phyloP scores from a whole-genome alignment of 257 asterid species.

The Gentiana dahurica region DNA sequence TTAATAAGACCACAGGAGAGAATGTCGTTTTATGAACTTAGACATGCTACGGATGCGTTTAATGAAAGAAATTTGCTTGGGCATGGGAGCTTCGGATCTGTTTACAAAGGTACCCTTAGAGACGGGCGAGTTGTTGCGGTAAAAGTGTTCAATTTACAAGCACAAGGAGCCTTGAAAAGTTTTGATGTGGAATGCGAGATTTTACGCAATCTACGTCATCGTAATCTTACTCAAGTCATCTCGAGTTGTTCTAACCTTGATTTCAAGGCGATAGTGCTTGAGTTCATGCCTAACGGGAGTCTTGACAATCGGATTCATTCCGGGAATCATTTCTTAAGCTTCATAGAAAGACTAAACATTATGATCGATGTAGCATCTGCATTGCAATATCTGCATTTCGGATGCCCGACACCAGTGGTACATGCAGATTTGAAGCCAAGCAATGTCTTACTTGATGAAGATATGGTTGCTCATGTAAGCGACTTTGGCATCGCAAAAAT shows the following conservation, averaged over 20 bases:
- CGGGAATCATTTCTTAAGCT: not conserved
- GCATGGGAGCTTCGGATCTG: slow-evolving; percentile 3
- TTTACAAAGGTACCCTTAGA: too few relatives aligned
- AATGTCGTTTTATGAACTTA: slow-evolving; percentile 3
- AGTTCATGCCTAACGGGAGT: slow-evolving; percentile 3
- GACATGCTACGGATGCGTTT: not conserved
- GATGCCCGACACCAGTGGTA: not conserved
- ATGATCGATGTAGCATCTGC: slow-evolving; percentile 1
- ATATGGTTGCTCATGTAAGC: slow-evolving; percentile 4
- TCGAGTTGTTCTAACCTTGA: not conserved
- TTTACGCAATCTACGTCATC: not conserved
- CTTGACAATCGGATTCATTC: slow-evolving; percentile 3
- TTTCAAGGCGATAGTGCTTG: not conserved
- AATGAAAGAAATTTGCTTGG: slow-evolving; percentile 6
- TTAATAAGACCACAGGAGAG: not conserved
- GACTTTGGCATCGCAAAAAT: slow-evolving; percentile 5
- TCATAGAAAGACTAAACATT: not conserved
- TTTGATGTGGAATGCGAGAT: not conserved
- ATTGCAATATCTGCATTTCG: slow-evolving; percentile 6
- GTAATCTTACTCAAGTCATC: slow-evolving; percentile 6
- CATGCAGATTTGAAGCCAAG: slow-evolving; percentile 4
- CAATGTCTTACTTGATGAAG: not conserved
- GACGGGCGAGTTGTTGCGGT: too few relatives aligned
- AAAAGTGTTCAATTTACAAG: too few relatives aligned
- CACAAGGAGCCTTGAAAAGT: too few relatives aligned